Evolutionary conservation across 106 monocot species (phyloP).

Genomic region (Xerophyta viscosa): DNA sequence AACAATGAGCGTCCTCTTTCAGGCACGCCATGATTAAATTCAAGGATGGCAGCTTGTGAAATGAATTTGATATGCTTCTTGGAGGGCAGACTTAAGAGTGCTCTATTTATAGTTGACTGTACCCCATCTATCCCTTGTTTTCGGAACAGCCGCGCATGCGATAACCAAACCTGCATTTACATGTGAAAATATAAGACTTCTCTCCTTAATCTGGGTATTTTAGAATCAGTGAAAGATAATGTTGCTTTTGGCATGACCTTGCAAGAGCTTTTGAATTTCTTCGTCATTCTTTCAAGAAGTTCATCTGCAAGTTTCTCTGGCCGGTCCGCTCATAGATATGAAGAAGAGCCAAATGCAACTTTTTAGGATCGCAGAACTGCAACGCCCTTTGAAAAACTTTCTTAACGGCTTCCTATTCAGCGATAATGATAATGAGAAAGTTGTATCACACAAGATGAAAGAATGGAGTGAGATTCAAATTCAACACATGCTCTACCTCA

Average conservation of each 20-base stretch:
- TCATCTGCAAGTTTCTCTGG: constrained; percentile 58
- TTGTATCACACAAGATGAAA: too few relatives aligned
- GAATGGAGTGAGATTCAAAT: too few relatives aligned
- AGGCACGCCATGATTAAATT: constrained; percentile 66
- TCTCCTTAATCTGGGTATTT: neutral
- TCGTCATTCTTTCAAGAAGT: constrained; percentile 75
- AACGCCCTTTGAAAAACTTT: constrained; percentile 74
- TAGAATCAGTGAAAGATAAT: neutral
- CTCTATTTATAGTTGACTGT: constrained; percentile 60
- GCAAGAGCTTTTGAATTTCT: constrained; percentile 81
- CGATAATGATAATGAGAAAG: neutral
- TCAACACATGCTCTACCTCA: constrained; percentile 33
- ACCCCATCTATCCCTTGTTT: constrained; percentile 52
- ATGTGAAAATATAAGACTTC: too few relatives aligned
- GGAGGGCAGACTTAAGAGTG: constrained; percentile 58
- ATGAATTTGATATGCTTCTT: constrained; percentile 90
- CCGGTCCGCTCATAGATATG: constrained; percentile 77
- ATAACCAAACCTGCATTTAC: constrained; percentile 65
- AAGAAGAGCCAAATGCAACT: constrained; percentile 72
- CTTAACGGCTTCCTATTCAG: constrained; percentile 74
- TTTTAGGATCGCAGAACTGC: constrained; percentile 80
- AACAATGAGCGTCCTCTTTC: constrained; percentile 71
- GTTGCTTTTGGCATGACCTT: constrained; percentile 33
- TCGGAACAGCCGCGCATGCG: constrained; percentile 32
- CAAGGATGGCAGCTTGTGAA: constrained; percentile 71